Percentiles rank a stretch among this genome's conserved stretches.
Evolutionary conservation across 2,329 filamentous ascomycete genomes (phyloP).

Genomic region (Xylariaceae sp.): DNA sequence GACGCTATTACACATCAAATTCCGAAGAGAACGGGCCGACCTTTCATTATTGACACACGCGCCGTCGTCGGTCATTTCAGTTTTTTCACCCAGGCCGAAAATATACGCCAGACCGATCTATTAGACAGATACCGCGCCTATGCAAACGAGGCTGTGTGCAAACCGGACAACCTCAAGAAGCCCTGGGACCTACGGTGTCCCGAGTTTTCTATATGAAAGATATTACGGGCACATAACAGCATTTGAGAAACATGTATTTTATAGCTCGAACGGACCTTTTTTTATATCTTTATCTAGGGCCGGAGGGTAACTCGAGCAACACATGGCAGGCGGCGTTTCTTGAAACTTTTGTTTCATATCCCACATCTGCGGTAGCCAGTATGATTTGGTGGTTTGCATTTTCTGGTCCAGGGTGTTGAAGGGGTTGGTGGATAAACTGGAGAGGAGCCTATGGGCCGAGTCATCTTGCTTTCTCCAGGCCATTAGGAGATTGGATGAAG

Average conservation of each 20-base stretch:
- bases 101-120: slow-evolving; percentile 59
- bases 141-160: slow-evolving; percentile 59
- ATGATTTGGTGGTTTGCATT: background rate
- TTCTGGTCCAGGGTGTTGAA: too few relatives aligned
- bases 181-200: slow-evolving; percentile 30
- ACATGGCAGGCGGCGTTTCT: slow-evolving; percentile 4
- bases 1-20: slow-evolving; percentile 52
- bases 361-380: background rate
- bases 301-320: background rate
- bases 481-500: too few relatives aligned
- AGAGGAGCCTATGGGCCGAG: too few relatives aligned
- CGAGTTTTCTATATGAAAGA: too few relatives aligned
- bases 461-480: too few relatives aligned
- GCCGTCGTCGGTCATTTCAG: slow-evolving; percentile 62
- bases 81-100: slow-evolving; percentile 50
- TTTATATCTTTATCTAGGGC: background rate
- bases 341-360: background rate
- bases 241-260: background rate
- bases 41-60: slow-evolving; percentile 59
- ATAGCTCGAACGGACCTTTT: background rate
- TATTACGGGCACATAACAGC: too few relatives aligned
- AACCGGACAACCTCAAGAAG: slow-evolving; percentile 25
- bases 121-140: slow-evolving; percentile 60
- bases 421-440: too few relatives aligned
- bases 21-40: slow-evolving; percentile 47